Evolutionary conservation across 2,329 filamentous ascomycete species (phyloP), one percentile per base, ranked within the genome.

Genomic region (Myotisia sp.): DNA sequence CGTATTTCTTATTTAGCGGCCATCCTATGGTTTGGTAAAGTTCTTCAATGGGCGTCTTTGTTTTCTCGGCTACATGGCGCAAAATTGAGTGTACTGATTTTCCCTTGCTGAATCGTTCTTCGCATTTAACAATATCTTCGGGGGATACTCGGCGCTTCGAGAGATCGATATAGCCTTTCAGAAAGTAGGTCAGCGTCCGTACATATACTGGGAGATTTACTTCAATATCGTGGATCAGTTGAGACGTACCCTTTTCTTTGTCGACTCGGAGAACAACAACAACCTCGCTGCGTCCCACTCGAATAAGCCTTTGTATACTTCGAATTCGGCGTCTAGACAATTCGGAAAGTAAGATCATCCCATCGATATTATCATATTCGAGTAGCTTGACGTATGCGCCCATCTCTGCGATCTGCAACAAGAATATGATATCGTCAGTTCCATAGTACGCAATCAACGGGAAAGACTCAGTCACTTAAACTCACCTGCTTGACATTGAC

Each of bases 61-160:
- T 92, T 72, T 94, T 94, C 67, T 98, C 86, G 47, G 90, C 87
- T 43, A 98, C 90, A 60, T 98, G 90, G 59, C 87, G 79, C 82
- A 98, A 87, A 62, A 98, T 94, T 36, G 84, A 92, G 64, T 98
- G 90, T 26, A 95, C 90, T 70, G 93, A 92, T 70, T 98, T 98
- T 68, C 84, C 83, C 77, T 98, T 98, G 74, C 98, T 98, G 72
- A 94, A 98, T 49, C 90, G 76, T 68, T 98, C 90, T 59, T 98
- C 90, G 59, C 92, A 98, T 67, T 94, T 94, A 49, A 93, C 71
- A 44, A 95, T 90, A 66, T 98, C 90, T 60, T 98, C 90, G 28
- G 90, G 81, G 27, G 86, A 94, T 40, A 98, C 90, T 67, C 90
- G 80, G 56, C 90, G 86, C 71, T 98, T 98, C 43, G 85, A 93